These are phyloP conservation scores for Schoenoplectus triqueter DNA, from an alignment of 202 grass and related monocot species.

Conservation along the genomic window DNA sequence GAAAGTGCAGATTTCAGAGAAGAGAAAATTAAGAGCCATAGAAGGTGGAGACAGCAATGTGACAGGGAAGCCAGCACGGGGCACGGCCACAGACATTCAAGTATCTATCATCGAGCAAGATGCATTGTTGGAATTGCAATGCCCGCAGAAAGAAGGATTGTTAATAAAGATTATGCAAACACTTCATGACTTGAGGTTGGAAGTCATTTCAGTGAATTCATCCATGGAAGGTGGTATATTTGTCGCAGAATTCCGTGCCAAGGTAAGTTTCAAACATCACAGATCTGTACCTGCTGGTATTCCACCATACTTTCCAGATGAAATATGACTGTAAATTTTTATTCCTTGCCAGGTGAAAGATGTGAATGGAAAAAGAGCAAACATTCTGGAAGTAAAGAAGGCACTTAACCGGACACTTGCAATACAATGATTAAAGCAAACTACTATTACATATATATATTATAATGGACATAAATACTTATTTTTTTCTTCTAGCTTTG, in stretches of 20 bases:
- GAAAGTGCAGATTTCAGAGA: constrained; percentile 15
- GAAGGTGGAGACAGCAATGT: constrained; percentile 42
- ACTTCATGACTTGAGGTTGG: constrained; percentile 57
- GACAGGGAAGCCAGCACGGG: constrained; percentile 5
- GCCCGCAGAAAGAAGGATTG: constrained; percentile 54
- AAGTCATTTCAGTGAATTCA: constrained; percentile 58
- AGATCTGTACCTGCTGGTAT: background rate
- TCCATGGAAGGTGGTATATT: constrained; percentile 47
- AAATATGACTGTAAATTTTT: background rate
- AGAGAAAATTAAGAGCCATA: constrained; percentile 34
- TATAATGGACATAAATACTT: constrained; percentile 28
- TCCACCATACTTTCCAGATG: background rate
- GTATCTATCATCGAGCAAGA: constrained; percentile 72
- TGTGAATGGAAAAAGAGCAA: constrained; percentile 60
- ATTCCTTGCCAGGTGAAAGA: constrained; percentile 58
- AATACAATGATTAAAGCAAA: constrained; percentile 36
- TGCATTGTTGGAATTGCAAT: constrained; percentile 65
- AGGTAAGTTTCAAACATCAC: constrained; percentile 42
- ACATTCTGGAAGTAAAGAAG: constrained; percentile 77
- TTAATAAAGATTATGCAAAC: constrained; percentile 64
- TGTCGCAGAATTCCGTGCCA: constrained; percentile 54
- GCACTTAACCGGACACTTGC: constrained; percentile 57
- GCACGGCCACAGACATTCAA: constrained; percentile 47
- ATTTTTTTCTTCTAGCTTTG: constrained; percentile 18
- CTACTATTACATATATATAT: background rate